Conservation (phyloP, 2,329 filamentous ascomycete genomes). For the Sporothrix dimorphospora region DNA sequence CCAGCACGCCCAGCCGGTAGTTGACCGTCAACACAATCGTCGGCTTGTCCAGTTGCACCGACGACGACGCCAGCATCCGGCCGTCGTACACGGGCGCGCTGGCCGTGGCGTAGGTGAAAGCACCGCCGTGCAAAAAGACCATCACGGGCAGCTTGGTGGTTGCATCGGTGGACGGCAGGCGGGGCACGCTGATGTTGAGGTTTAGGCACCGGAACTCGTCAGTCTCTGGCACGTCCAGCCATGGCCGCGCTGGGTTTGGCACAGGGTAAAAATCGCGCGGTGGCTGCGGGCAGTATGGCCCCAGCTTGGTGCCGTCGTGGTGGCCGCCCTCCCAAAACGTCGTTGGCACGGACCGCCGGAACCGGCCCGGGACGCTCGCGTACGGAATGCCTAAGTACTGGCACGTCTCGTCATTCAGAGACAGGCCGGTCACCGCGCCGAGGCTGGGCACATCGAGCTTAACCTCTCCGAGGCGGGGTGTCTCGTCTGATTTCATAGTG, state of each 20-base stretch:
- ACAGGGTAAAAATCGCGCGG: constrained; percentile 32
- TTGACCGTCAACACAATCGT: constrained; percentile 39
- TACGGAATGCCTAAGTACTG: constrained; percentile 32
- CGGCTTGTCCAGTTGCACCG: neutral
- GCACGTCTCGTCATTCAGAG: constrained; percentile 17
- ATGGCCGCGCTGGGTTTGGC: constrained; percentile 23
- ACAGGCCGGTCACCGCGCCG: constrained; percentile 27
- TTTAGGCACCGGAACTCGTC: constrained; percentile 29
- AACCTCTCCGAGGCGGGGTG: constrained; percentile 10
- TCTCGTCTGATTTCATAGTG: constrained; percentile 24
- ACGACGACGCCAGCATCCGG: constrained; percentile 22
- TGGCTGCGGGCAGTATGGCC: constrained; percentile 30
- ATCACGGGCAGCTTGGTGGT: constrained; percentile 20
- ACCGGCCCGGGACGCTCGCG: constrained; percentile 26
- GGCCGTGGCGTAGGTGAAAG: constrained; percentile 25
- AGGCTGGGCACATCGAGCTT: constrained; percentile 28
- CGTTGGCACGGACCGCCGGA: constrained; percentile 24
- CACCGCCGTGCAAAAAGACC: constrained; percentile 31
- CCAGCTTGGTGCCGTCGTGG: constrained; percentile 31
- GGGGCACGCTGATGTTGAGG: constrained; percentile 30
- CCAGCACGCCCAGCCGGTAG: constrained; percentile 46
- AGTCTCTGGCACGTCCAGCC: constrained; percentile 19
- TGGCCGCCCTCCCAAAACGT: constrained; percentile 2
- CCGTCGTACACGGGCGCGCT: constrained; percentile 29
- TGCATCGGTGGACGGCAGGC: neutral